Evolutionary conservation across 768 basidiomycete species (phyloP).

Genomic region (Tephrocybe sp.): DNA sequence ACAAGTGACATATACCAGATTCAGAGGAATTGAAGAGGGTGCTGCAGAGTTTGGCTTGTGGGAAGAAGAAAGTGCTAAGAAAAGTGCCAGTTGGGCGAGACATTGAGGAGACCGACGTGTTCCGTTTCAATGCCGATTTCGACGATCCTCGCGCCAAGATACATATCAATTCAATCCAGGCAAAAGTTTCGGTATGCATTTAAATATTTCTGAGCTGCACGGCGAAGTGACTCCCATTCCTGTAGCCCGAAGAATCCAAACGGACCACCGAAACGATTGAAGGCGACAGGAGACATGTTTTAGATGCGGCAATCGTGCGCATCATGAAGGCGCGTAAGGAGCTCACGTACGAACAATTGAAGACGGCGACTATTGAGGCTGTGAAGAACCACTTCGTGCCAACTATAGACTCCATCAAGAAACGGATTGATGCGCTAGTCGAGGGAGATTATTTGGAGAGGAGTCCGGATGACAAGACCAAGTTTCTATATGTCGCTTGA

Average conservation of each 20-base stretch:
- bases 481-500: slow-evolving; percentile 79
- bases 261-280: slow-evolving; percentile 84
- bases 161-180: slow-evolving; percentile 95
- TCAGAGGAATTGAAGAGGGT: slow-evolving; percentile 74
- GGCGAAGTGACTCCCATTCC: not conserved
- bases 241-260: slow-evolving; percentile 79
- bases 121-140: slow-evolving; percentile 82
- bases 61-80: slow-evolving; percentile 81
- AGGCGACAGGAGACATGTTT: slow-evolving; percentile 77
- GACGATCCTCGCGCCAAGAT: slow-evolving; percentile 74
- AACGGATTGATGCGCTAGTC: slow-evolving; percentile 75
- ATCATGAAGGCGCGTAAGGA: slow-evolving; percentile 95
- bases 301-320: slow-evolving; percentile 95
- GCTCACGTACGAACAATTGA: slow-evolving; percentile 73
- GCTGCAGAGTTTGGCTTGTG: slow-evolving; percentile 90
- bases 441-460: slow-evolving; percentile 86
- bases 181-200: slow-evolving; percentile 77
- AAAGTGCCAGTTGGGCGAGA: slow-evolving; percentile 81
- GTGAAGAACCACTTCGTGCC: slow-evolving; percentile 89
- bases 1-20: slow-evolving; percentile 40
- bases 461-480: slow-evolving; percentile 65
- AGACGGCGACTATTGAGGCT: slow-evolving; percentile 80
- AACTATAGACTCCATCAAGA: slow-evolving; percentile 82
- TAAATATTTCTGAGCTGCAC: not conserved
- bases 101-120: slow-evolving; percentile 71